A percentile compares a stretch with the other conserved stretches of the same genome.
These are phyloP conservation scores for Chlamydomonas applanata DNA, from an alignment of 139 green algal genomes.

Conservation along the genomic window DNA sequence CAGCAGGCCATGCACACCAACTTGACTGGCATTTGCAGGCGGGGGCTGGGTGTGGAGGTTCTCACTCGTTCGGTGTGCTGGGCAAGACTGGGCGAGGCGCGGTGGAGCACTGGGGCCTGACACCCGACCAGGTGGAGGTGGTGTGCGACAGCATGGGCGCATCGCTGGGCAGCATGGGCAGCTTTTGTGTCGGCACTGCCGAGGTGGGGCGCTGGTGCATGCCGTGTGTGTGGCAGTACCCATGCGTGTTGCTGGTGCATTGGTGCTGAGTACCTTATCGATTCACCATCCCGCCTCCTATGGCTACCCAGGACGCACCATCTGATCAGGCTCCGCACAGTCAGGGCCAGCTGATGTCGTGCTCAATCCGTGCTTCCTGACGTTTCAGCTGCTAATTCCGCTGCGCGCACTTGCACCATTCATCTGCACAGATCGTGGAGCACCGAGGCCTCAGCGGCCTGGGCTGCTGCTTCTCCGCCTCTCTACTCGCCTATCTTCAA, in stretches of 20 bases:
- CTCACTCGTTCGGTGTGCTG: conserved; percentile 85
- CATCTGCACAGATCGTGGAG: conserved; percentile 73
- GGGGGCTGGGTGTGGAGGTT: conserved; percentile 93
- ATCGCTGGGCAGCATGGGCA: conserved; percentile 79
- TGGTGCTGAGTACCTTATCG: no score
- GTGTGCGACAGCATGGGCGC: conserved; percentile 82
- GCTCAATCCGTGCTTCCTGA: no score
- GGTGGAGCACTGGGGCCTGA: conserved; percentile 79
- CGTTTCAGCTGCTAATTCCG: no score
- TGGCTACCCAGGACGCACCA: no score
- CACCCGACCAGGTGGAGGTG: conserved; percentile 80
- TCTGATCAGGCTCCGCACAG: no score
- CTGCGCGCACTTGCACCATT: no score
- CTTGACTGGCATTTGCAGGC: conserved; percentile 42
- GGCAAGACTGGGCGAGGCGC: conserved; percentile 80
- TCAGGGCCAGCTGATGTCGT: no score
- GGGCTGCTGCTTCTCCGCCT: conserved; percentile 96
- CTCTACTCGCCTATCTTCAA: conserved; percentile 92
- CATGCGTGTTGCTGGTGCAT: no score
- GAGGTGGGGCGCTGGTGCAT: conserved; percentile 18
- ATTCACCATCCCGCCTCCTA: no score
- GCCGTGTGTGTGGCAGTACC: no score
- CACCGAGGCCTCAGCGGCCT: conserved; percentile 84
- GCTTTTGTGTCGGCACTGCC: conserved; percentile 53
- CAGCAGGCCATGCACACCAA: not conserved